These are phyloP conservation scores for Pelargonium fulgidum DNA, from an alignment of 441 rosid genomes.

Conservation along the genomic window DNA sequence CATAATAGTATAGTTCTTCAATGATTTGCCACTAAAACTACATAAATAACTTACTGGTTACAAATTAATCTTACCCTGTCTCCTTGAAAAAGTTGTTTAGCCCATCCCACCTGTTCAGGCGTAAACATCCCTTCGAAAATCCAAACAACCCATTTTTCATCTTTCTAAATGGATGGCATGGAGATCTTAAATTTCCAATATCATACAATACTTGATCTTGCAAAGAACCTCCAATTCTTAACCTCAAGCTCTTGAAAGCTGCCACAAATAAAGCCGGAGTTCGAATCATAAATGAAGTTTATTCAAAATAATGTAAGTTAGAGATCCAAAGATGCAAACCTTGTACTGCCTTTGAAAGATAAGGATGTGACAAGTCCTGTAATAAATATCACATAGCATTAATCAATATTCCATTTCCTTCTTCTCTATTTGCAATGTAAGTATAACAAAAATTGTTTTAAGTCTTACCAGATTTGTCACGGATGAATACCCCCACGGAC, in stretches of 20 bases:
- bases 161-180: slow-evolving; percentile 67
- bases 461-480: slow-evolving; percentile 58
- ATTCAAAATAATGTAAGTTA: neutral
- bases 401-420: slow-evolving; percentile 11
- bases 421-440: neutral
- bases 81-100: slow-evolving; percentile 48
- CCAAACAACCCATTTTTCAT: slow-evolving; percentile 65
- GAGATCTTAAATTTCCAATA: slow-evolving; percentile 50
- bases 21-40: neutral
- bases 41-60: neutral
- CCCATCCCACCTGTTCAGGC: slow-evolving; percentile 85
- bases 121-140: slow-evolving; percentile 90
- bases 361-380: slow-evolving; percentile 78
- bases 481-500: slow-evolving; percentile 89
- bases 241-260: slow-evolving; percentile 78
- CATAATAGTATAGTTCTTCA: too few species aligned
- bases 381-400: slow-evolving; percentile 10
- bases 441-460: neutral
- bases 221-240: slow-evolving; percentile 90
- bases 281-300: neutral
- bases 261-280: slow-evolving; percentile 9
- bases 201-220: slow-evolving; percentile 87
- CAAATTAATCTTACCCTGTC: slow-evolving; percentile 48
- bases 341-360: slow-evolving; percentile 66
- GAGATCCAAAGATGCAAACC: slow-evolving; percentile 37